These are phyloP conservation scores for Trichophyton schoenleinii DNA, from an alignment of 2,329 filamentous ascomycete species.

Conservation along the genomic window DNA sequence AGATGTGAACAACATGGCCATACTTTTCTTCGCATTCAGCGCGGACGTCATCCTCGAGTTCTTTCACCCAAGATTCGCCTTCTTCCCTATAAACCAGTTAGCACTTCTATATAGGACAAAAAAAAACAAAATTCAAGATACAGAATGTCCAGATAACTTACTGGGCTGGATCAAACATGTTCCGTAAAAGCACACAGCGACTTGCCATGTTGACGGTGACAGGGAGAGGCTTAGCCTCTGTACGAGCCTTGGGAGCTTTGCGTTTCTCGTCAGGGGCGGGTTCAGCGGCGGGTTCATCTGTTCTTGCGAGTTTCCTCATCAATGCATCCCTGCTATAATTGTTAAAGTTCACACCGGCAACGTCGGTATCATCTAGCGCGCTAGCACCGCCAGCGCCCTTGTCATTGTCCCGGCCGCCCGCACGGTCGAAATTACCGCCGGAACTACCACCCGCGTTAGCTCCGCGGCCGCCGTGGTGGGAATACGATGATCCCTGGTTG, in stretches of 20 bases:
- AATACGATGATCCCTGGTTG: slow-evolving; percentile 78
- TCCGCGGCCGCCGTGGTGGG: slow-evolving; percentile 76
- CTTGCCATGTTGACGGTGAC: slow-evolving; percentile 86
- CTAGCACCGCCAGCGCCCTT: slow-evolving; percentile 80
- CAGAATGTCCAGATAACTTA: slow-evolving; percentile 41
- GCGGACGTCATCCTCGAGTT: slow-evolving; percentile 86
- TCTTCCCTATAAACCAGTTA: slow-evolving; percentile 53
- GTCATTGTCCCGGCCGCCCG: slow-evolving; percentile 75
- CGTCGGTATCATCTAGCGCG: slow-evolving; percentile 92
- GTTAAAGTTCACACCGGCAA: slow-evolving; percentile 97
- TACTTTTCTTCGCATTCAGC: slow-evolving; percentile 90
- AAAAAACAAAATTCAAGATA: neutral
- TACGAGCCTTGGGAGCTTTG: slow-evolving; percentile 64
- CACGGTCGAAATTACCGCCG: slow-evolving; percentile 74
- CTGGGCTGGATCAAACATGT: slow-evolving; percentile 89
- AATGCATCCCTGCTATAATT: slow-evolving; percentile 97
- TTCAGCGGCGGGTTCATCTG: slow-evolving; percentile 62
- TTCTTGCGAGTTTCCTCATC: slow-evolving; percentile 96
- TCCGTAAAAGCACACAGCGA: slow-evolving; percentile 84
- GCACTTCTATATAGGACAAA: slow-evolving; percentile 10
- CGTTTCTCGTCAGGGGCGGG: slow-evolving; percentile 50
- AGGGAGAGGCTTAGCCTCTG: slow-evolving; percentile 63
- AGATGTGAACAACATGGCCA: slow-evolving; percentile 93
- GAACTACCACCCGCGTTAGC: slow-evolving; percentile 58
- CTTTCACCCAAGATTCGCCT: slow-evolving; percentile 78